A percentile compares a stretch with the other conserved stretches of the same genome.
Conservation (phyloP, 768 basidiomycete genomes). For the Crassisporium funariophilum region DNA sequence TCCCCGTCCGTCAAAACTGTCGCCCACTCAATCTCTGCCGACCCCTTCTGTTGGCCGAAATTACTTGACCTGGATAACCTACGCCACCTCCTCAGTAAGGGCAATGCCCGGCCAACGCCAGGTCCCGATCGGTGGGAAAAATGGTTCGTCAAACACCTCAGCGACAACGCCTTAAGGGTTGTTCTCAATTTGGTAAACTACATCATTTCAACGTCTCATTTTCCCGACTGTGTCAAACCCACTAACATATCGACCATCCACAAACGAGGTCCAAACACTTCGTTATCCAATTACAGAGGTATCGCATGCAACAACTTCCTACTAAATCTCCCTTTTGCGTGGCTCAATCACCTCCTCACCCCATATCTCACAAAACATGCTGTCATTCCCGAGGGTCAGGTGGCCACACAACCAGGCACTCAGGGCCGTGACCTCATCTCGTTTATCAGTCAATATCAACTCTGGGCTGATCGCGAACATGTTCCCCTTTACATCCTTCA, state of each 20-base stretch:
- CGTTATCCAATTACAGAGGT: neutral
- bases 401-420: constrained; percentile 30
- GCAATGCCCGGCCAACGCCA: no score
- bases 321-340: constrained; percentile 26
- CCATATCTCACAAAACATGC: constrained; percentile 20
- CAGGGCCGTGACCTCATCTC: constrained; percentile 26
- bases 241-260: neutral
- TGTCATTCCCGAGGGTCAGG: constrained; percentile 26
- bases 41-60: neutral
- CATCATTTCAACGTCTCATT: neutral
- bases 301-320: constrained; percentile 21
- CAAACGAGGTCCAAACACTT: neutral
- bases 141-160: neutral
- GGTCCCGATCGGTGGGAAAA: no score
- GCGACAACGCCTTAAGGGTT: neutral
- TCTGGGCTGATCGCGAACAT: constrained; percentile 21
- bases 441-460: constrained; percentile 21
- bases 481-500: constrained; percentile 17
- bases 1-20: no score
- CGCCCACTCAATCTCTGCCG: no score
- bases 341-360: constrained; percentile 26
- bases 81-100: no score
- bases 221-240: neutral
- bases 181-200: neutral
- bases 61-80: no score